Evolutionary conservation across 139 green algal species (phyloP).

Genomic region (Chlorella sp.): DNA sequence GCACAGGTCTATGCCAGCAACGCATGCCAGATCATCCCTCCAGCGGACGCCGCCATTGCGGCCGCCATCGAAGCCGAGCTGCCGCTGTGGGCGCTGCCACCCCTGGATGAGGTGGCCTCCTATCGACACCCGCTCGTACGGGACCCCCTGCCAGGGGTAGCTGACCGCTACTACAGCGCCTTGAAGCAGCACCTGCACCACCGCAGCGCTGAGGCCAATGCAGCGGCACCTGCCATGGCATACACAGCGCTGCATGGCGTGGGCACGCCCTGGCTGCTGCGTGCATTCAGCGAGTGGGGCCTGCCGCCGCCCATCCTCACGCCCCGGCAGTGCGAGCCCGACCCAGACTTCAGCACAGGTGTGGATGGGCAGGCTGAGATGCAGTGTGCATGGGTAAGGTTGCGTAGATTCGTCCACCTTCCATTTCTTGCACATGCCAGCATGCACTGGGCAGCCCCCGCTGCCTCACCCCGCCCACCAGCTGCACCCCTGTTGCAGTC

Average conservation of each 20-base stretch:
- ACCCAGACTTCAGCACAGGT: slow-evolving; percentile 81
- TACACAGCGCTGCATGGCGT: slow-evolving; percentile 87
- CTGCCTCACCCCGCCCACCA: no score
- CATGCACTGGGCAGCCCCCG: no score
- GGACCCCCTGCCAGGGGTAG: slow-evolving; percentile 58
- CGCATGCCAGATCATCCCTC: slow-evolving; percentile 85
- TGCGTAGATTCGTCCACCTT: not conserved
- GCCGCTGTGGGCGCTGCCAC: slow-evolving; percentile 56
- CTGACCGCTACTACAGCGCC: slow-evolving; percentile 55
- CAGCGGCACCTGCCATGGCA: slow-evolving; percentile 38
- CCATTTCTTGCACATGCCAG: no score
- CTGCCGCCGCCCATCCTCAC: slow-evolving; percentile 65
- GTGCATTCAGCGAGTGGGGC: slow-evolving; percentile 60
- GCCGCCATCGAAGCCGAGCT: slow-evolving; percentile 66
- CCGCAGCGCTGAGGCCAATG: slow-evolving; percentile 41
- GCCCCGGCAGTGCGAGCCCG: slow-evolving; percentile 64
- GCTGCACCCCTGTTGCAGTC: slow-evolving; percentile 6
- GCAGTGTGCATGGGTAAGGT: not conserved
- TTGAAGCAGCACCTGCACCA: slow-evolving; percentile 46
- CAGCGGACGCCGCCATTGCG: slow-evolving; percentile 78
- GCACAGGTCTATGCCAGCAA: slow-evolving; percentile 72
- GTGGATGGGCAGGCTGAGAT: no score
- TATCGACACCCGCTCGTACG: slow-evolving; percentile 26
- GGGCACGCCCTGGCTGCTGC: slow-evolving; percentile 55
- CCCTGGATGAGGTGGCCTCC: not conserved